These are phyloP conservation scores for Parastagonospora nodorum DNA, from an alignment of 2,329 filamentous ascomycete species.

Conservation along the genomic window DNA sequence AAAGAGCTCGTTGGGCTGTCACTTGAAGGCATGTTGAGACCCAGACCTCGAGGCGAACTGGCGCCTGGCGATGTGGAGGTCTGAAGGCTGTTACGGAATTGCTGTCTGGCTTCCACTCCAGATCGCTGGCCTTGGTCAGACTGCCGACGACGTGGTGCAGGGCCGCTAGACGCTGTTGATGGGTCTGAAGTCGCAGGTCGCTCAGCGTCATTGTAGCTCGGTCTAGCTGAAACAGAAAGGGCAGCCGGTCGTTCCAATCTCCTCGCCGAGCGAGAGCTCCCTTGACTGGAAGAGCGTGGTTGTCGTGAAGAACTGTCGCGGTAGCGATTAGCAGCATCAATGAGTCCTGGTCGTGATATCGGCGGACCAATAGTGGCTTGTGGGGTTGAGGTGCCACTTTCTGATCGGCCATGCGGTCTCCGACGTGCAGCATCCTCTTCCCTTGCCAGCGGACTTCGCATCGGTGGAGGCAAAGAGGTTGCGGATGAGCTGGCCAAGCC, in stretches of 20 bases:
- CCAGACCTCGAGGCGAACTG: constrained; percentile 33
- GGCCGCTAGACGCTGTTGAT: background rate
- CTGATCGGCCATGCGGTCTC: constrained; percentile 40
- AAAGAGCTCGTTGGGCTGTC: constrained; percentile 36
- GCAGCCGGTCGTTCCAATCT: constrained; percentile 38
- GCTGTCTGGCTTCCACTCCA: constrained; percentile 46
- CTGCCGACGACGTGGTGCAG: constrained; percentile 39
- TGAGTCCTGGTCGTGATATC: constrained; percentile 54
- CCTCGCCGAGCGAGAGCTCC: constrained; percentile 48
- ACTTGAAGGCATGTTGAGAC: constrained; percentile 30
- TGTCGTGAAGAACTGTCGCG: constrained; percentile 37
- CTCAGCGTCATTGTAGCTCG: constrained; percentile 62
- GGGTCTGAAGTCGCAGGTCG: constrained; percentile 33
- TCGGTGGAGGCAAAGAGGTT: constrained; percentile 27
- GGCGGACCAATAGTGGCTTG: constrained; percentile 46
- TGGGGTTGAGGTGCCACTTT: constrained; percentile 42
- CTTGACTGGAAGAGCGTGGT: constrained; percentile 54
- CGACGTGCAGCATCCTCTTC: constrained; percentile 39
- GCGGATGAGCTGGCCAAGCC: constrained; percentile 30
- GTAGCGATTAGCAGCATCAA: constrained; percentile 48
- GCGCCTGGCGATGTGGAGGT: constrained; percentile 32
- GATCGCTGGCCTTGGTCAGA: constrained; percentile 53
- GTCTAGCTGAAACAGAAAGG: constrained; percentile 39
- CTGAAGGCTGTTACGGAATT: constrained; percentile 37
- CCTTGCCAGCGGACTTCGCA: constrained; percentile 33